Conservation (phyloP, 2,329 filamentous ascomycete species). For the Talaromyces amestolkiae region DNA sequence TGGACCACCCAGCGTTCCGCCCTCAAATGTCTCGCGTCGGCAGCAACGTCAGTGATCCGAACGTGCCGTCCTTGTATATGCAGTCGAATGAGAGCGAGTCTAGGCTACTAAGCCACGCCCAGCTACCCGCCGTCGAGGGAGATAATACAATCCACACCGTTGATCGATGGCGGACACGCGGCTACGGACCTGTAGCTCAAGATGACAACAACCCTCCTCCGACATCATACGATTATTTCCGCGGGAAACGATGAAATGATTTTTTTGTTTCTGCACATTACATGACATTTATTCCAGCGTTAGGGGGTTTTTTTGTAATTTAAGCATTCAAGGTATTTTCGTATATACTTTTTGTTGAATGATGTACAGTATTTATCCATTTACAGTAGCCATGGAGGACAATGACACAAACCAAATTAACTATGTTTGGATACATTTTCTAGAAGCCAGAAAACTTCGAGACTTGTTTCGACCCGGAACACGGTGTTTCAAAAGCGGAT, state of each 20-base stretch:
- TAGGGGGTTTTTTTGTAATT: neutral
- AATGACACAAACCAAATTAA: neutral
- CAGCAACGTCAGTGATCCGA: constrained; percentile 21
- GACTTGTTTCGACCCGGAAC: too few relatives aligned
- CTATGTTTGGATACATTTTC: neutral
- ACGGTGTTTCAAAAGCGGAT: too few relatives aligned
- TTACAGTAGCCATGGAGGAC: neutral
- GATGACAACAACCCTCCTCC: constrained; percentile 29
- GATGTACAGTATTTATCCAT: neutral
- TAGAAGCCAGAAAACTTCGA: too few relatives aligned
- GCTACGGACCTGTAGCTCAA: constrained; percentile 40
- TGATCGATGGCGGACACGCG: constrained; percentile 36
- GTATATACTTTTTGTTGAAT: neutral
- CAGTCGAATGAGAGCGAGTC: constrained; percentile 42
- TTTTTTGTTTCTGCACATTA: neutral
- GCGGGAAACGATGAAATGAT: constrained; percentile 22
- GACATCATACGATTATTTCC: constrained; percentile 38
- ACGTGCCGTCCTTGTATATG: constrained; percentile 30
- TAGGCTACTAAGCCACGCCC: constrained; percentile 37
- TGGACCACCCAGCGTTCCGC: constrained; percentile 40
- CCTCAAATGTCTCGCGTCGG: constrained; percentile 27
- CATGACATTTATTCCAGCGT: neutral
- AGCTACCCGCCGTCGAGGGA: constrained; percentile 26
- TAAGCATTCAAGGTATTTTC: neutral
- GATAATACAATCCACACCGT: constrained; percentile 26